Conservation (phyloP, 1,139 yeast genomes). For the Casaregolazyma suthepensis region DNA sequence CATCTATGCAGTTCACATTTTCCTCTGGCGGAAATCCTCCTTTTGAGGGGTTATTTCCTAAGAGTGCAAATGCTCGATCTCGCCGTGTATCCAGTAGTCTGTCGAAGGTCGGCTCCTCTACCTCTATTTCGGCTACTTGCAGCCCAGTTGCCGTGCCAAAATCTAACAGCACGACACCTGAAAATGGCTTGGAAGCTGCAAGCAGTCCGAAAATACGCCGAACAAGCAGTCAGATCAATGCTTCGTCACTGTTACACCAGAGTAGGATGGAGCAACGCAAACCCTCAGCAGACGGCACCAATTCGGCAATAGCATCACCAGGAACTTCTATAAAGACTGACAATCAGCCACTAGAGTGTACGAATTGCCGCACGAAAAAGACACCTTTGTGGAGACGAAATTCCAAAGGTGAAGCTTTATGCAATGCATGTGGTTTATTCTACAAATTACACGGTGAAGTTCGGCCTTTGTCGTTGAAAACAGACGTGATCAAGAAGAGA, state of each 20-base stretch:
- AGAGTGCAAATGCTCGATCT: background rate
- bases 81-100: background rate
- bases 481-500: constrained; percentile 85
- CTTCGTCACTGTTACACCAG: constrained; percentile 16
- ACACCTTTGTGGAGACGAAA: constrained; percentile 93
- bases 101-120: background rate
- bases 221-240: constrained; percentile 23
- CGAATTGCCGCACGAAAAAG: constrained; percentile 83
- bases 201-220: constrained; percentile 24
- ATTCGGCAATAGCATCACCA: constrained; percentile 9
- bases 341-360: constrained; percentile 39
- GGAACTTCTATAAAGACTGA: constrained; percentile 5
- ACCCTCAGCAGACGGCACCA: constrained; percentile 4
- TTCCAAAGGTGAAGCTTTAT: constrained; percentile 82
- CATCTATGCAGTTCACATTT: background rate
- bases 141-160: background rate
- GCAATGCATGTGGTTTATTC: constrained; percentile 90
- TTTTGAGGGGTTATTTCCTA: background rate
- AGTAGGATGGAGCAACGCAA: background rate
- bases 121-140: background rate
- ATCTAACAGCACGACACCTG: background rate
- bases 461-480: constrained; percentile 77
- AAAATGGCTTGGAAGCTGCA: background rate
- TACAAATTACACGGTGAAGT: constrained; percentile 86
- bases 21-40: background rate